Evolutionary conservation across 2,329 filamentous ascomycete species (phyloP), one percentile per base, ranked within the genome.

Genomic region (Gaeumannomyces tritici): DNA sequence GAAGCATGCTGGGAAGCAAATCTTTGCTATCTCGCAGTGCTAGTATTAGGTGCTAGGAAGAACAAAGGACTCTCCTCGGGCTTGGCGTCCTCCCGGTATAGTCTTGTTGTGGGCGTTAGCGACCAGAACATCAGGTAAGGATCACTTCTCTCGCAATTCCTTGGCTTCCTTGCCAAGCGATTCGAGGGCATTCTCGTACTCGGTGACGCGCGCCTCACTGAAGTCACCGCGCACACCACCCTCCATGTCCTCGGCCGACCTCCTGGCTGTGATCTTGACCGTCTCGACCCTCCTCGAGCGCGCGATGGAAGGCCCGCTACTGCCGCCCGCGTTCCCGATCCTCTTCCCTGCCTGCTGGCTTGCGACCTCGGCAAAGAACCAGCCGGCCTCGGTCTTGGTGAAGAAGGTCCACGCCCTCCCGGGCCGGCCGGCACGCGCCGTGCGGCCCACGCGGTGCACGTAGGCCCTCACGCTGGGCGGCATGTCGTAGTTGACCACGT

Each of bases 401-500:
- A 96, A 87, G 15, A 99, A 76, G 0, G 92, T 96, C 90, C 92
- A 96, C 0, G 93, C 91, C 59, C 86, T 81, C 1, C 93, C 93
- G 1, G 76, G 67, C 62, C 86, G 85, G 1, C 89, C 91, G 0
- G 91, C 95, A 72, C 93, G 83, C 0, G 93, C 93, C 0, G 93
- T 97, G 63, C 95, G 86, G 51, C 95, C 93, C 1, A 97, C 91
- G 55, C 95, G 88, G 73, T 98, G 95, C 5, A 98, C 87, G 69
- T 98, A 98, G 28, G 87, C 89, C 7, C 89, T 89, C 42, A 92
- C 78, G 69, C 88, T 93, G 5, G 86, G 83, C 0, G 93, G 93
- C 61, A 97, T 82, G 72, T 97, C 93, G 78, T 98, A 98, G 76
- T 96, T 97, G 74, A 98, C 80, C 58, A 98, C 91, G 70, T 96